These are phyloP conservation scores for Trypanosoma scelopori DNA, from an alignment of 208 protist genomes.

Conservation along the genomic window DNA sequence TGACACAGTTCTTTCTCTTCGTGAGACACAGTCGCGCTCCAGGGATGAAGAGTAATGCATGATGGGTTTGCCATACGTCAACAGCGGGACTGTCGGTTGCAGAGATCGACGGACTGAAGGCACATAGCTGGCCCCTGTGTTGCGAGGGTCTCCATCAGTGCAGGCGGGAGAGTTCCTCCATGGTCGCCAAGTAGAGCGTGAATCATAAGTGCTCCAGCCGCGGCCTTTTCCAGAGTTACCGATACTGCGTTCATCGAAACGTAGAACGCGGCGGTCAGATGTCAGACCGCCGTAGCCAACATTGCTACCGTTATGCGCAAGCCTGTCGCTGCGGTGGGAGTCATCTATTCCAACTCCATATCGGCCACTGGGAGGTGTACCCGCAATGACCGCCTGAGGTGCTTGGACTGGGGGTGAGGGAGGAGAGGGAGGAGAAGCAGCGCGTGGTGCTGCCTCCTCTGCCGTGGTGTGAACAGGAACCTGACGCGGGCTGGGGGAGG, in stretches of 20 bases:
- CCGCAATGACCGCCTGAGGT: not conserved
- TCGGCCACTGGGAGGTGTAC: not conserved
- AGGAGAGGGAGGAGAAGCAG: no score
- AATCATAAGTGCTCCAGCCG: slow-evolving; percentile 1
- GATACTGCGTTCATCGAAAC: not conserved
- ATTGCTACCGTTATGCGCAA: not conserved
- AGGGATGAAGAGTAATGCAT: not conserved
- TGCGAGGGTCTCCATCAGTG: not conserved
- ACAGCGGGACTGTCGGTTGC: slow-evolving; percentile 15
- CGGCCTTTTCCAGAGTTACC: slow-evolving; percentile 1
- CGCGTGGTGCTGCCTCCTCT: not conserved
- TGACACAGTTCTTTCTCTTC: not conserved
- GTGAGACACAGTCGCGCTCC: not conserved
- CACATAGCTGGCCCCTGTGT: not conserved
- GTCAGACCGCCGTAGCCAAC: not conserved
- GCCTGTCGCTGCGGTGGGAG: not conserved
- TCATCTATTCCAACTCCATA: not conserved
- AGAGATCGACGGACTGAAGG: slow-evolving; percentile 1
- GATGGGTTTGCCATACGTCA: slow-evolving; percentile 16
- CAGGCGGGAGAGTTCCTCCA: not conserved
- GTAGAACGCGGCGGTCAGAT: not conserved
- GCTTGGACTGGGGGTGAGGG: not conserved
- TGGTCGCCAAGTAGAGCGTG: not conserved
- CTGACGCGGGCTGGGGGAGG: slow-evolving; percentile 7
- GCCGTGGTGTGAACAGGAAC: not conserved